Evolutionary conservation across 2,329 filamentous ascomycete species (phyloP), one percentile per base, ranked within the genome.

Genomic region (Zymoseptoria ardabiliae): DNA sequence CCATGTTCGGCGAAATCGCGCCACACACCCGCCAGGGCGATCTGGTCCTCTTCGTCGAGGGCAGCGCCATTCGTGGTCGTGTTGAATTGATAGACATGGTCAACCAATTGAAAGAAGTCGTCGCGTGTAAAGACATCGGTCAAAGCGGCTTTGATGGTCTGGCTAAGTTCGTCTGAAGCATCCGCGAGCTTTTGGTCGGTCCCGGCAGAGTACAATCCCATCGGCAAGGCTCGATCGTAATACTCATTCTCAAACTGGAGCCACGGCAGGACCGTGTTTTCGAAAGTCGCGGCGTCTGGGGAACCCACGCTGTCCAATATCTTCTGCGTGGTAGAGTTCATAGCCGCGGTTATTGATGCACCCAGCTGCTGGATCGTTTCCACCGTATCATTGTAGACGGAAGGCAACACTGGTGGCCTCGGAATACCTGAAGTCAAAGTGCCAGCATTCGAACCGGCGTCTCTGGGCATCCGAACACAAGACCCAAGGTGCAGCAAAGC

Each of bases 51-150:
- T 0, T 82, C 77, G 58, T 89, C 85, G 22, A 91, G 77, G 45
- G 78, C 79, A 58, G 81, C 77, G 50, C 79, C 75, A 13, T 65
- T 28, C 25, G 25, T 28, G 25, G 25, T 57, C 30, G 50, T 55
- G 56, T 72, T 70, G 62, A 81, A 80, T 65, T 78, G 74, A 57
- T 75, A 67, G 9, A 73, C 75, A 2, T 74, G 73, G 62, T 82
- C 80, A 20, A 81, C 77, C 56, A 81, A 77, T 61, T 80, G 71
- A 78, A 88, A 92, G 57, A 91, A 81, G 65, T 92, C 89, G 74
- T 91, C 86, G 58, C 88, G 83, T 87, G 91, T 91, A 68, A 80
- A 82, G 58, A 84, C 84, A 74, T 91, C 88, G 63, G 91, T 90
- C 55, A 79, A 76, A 68, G 89, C 90, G 64, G 91, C 87, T 58